Percentiles rank a stretch among this genome's conserved stretches.
Evolutionary conservation across 1,139 yeast genomes (phyloP).

Genomic region (Hemisphaericaspora subhashii): DNA sequence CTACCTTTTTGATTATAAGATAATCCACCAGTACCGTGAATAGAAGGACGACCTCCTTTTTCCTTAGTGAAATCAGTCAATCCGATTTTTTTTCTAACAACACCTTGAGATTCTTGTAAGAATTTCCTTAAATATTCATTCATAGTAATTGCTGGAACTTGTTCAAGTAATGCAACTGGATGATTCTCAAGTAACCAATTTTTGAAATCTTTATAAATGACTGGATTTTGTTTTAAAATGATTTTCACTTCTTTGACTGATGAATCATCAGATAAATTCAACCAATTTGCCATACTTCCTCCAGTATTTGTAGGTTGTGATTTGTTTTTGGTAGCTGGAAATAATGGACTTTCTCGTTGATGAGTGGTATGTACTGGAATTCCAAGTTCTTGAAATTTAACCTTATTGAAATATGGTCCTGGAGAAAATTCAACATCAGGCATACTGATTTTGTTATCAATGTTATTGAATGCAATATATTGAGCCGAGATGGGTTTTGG

Average conservation of each 20-base stretch:
- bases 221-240: constrained; percentile 33
- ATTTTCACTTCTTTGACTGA: constrained; percentile 27
- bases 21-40: constrained; percentile 73
- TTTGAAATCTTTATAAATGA: constrained; percentile 32
- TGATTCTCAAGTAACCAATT: constrained; percentile 34
- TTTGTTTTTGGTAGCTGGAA: constrained; percentile 26
- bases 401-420: constrained; percentile 38
- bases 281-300: constrained; percentile 30
- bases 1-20: constrained; percentile 73
- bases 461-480: constrained; percentile 44
- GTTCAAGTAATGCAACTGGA: constrained; percentile 32
- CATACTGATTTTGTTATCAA: constrained; percentile 45
- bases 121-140: constrained; percentile 29
- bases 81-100: constrained; percentile 21
- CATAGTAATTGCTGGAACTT: constrained; percentile 13
- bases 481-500: constrained; percentile 46
- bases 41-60: constrained; percentile 13
- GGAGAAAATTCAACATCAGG: constrained; percentile 50
- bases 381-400: constrained; percentile 46
- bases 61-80: constrained; percentile 24
- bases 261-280: constrained; percentile 32
- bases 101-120: constrained; percentile 20
- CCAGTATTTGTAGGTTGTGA: constrained; percentile 19
- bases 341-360: constrained; percentile 34
- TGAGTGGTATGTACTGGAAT: constrained; percentile 34